A percentile compares a stretch with the other conserved stretches of the same genome.
Evolutionary conservation across 2,329 filamentous ascomycete genomes (phyloP).

Genomic region (Lasiodiplodia hormozganensis): DNA sequence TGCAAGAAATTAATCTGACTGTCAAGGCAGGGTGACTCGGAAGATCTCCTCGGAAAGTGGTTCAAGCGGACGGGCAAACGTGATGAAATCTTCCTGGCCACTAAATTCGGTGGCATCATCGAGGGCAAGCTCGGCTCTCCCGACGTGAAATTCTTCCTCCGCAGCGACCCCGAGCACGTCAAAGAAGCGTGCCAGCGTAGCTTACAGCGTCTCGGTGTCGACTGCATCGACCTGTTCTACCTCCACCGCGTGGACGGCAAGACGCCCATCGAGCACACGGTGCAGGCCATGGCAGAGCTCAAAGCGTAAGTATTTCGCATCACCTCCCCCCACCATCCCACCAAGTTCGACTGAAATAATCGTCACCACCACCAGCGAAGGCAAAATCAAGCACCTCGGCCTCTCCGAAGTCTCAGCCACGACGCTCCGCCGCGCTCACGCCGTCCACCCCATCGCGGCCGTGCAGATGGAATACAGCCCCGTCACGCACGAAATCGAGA

Average conservation of each 20-base stretch:
- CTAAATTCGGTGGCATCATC: slow-evolving; percentile 57
- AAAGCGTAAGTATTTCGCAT: slow-evolving; percentile 2
- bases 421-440: slow-evolving; percentile 57
- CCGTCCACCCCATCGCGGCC: slow-evolving; percentile 56
- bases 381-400: slow-evolving; percentile 59
- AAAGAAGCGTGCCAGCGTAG: slow-evolving; percentile 49
- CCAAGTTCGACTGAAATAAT: no score
- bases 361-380: slow-evolving; percentile 39
- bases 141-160: slow-evolving; percentile 29
- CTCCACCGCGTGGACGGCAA: slow-evolving; percentile 51
- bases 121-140: slow-evolving; percentile 1
- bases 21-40: slow-evolving; percentile 39
- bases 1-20: not conserved
- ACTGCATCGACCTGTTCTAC: slow-evolving; percentile 53
- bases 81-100: slow-evolving; percentile 48
- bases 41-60: slow-evolving; percentile 44
- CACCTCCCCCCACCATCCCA: not conserved
- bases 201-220: slow-evolving; percentile 48
- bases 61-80: slow-evolving; percentile 36
- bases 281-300: slow-evolving; percentile 55
- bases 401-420: slow-evolving; percentile 53
- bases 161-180: slow-evolving; percentile 48
- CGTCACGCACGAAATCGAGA: slow-evolving; percentile 57
- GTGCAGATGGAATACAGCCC: slow-evolving; percentile 61
- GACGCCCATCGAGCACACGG: slow-evolving; percentile 57